These are phyloP conservation scores for Chrysoporthe puriensis DNA, from an alignment of 2,329 filamentous ascomycete species.

Conservation along the genomic window DNA sequence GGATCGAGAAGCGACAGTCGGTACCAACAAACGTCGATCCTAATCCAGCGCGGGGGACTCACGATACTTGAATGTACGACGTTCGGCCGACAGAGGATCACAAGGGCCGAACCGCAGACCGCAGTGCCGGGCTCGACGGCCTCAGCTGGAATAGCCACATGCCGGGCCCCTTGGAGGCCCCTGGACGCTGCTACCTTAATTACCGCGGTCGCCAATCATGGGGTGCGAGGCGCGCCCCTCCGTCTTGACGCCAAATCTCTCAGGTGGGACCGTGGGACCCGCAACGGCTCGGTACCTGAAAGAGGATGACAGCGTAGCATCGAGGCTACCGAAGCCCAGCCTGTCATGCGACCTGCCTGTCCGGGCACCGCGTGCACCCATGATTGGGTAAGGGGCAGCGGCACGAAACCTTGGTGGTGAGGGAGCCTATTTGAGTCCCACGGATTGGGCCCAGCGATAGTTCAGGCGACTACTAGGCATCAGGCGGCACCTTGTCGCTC, in stretches of 20 bases:
- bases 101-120: background rate
- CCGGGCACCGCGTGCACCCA: background rate
- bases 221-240: background rate
- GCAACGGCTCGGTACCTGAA: constrained; percentile 8
- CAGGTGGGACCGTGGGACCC: constrained; percentile 6
- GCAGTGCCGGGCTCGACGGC: background rate
- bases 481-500: too few species aligned
- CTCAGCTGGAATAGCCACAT: constrained; percentile 1
- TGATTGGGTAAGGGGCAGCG: background rate
- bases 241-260: constrained; percentile 3
- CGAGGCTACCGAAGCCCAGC: background rate
- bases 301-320: constrained; percentile 2
- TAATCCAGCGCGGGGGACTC: background rate
- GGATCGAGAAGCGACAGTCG: background rate
- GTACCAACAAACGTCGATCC: too few species aligned
- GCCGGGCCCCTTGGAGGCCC: background rate
- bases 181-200: background rate
- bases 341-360: constrained; percentile 7
- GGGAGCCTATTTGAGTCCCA: background rate
- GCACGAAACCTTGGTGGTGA: background rate
- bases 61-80: constrained; percentile 6
- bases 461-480: background rate
- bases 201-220: constrained; percentile 4
- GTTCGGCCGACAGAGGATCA: background rate
- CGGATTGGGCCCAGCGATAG: background rate